Conservation (phyloP, 352 stramenopile genomes). For the Phytopythium chamaehyphon region DNA sequence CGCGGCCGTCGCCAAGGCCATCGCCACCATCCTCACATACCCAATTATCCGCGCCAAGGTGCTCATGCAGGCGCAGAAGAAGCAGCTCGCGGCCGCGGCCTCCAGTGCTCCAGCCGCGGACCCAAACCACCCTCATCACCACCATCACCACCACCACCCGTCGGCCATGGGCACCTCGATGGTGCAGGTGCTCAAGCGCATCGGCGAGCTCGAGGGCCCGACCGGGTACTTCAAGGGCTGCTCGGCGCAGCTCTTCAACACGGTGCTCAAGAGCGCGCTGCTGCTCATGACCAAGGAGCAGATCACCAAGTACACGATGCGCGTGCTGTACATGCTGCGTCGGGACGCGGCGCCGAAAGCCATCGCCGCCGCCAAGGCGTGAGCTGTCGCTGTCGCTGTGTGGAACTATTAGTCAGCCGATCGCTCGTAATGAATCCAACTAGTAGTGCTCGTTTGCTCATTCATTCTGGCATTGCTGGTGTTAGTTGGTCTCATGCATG, state of each 20-base stretch:
- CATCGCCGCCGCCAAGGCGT: conserved; percentile 24
- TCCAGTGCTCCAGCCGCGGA: background rate
- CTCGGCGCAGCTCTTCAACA: conserved; percentile 78
- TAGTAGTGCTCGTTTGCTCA: too few species aligned
- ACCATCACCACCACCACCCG: conserved; percentile 37
- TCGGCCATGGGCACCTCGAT: conserved; percentile 52
- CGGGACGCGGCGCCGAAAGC: conserved; percentile 23
- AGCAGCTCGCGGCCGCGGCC: conserved; percentile 26
- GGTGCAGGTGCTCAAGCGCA: conserved; percentile 61
- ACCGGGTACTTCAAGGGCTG: conserved; percentile 73
- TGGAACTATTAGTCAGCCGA: background rate
- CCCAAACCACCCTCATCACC: conserved; percentile 6
- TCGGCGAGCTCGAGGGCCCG: conserved; percentile 54
- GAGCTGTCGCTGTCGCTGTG: conserved; percentile 1
- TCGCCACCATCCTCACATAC: conserved; percentile 86
- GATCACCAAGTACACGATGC: conserved; percentile 75
- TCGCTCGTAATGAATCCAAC: too few species aligned
- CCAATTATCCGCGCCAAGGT: conserved; percentile 87
- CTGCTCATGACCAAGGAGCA: conserved; percentile 85
- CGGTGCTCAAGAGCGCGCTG: conserved; percentile 77
- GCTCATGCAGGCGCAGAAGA: conserved; percentile 80
- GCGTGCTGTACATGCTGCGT: conserved; percentile 59
- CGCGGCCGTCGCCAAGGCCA: conserved; percentile 74
- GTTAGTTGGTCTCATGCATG: too few species aligned
- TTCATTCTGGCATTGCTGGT: too few species aligned